These are phyloP conservation scores for Hericium alpestre DNA, from an alignment of 768 basidiomycete species.

Conservation along the genomic window DNA sequence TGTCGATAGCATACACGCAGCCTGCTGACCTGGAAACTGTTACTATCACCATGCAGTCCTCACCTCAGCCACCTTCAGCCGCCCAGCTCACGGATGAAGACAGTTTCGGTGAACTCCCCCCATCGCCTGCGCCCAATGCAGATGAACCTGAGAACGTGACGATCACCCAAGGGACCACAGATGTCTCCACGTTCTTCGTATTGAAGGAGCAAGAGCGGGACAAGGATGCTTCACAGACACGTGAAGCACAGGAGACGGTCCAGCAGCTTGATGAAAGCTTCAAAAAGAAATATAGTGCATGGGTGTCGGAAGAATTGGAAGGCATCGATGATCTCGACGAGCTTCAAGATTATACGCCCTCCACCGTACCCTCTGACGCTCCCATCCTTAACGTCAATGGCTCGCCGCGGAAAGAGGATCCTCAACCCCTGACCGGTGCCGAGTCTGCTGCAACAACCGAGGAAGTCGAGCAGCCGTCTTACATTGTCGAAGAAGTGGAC, in stretches of 20 bases:
- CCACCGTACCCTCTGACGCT: too few relatives aligned
- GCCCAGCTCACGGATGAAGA: slow-evolving; percentile 9
- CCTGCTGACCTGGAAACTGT: too few relatives aligned
- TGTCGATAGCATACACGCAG: too few relatives aligned
- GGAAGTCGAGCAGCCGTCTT: background rate
- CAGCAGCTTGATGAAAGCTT: background rate
- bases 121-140: slow-evolving; percentile 7
- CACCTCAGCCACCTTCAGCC: background rate
- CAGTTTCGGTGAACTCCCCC: slow-evolving; percentile 12
- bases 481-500: background rate
- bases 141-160: background rate
- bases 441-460: background rate
- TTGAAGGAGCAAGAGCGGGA: background rate
- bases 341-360: background rate
- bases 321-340: background rate
- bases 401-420: background rate
- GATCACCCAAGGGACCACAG: background rate
- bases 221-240: background rate
- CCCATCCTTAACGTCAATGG: too few relatives aligned
- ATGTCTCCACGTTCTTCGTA: background rate
- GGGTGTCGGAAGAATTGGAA: background rate
- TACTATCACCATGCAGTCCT: background rate
- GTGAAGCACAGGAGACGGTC: background rate
- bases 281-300: background rate
- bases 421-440: background rate